phyloP scores from a whole-genome alignment of 257 asterid species.

The Striga asiatica region DNA sequence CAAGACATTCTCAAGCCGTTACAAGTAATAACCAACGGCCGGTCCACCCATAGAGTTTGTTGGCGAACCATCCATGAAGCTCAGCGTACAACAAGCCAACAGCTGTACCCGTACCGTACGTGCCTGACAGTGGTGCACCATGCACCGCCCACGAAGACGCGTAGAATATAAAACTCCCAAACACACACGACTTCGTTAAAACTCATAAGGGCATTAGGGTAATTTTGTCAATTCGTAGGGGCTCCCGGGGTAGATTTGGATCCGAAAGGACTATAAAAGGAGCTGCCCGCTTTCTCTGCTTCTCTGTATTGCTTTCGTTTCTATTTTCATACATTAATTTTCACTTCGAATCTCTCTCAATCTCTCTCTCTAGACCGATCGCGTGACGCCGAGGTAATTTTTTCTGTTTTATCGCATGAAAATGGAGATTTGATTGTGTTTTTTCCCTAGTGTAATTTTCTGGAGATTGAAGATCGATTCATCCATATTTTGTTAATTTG shows the following conservation, averaged over 20 bases:
- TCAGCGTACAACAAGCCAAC: constrained; percentile 13
- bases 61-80: constrained; percentile 18
- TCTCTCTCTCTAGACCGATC: background rate
- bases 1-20: constrained; percentile 9
- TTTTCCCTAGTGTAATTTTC: background rate
- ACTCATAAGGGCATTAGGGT: background rate
- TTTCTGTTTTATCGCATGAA: background rate
- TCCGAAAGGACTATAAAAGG: background rate
- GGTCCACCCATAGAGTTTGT: constrained; percentile 4
- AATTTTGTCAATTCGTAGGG: background rate
- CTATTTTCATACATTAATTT: background rate
- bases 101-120: background rate
- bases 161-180: background rate
- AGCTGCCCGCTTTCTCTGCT: background rate
- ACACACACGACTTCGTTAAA: background rate
- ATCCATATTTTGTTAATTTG: background rate
- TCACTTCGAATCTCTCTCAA: background rate
- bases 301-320: background rate
- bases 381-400: background rate
- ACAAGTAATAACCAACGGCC: background rate
- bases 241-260: background rate
- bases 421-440: too few relatives aligned
- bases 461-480: background rate
- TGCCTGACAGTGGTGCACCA: constrained; percentile 12
- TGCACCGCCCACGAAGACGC: background rate